Conservation (phyloP, 495 filamentous ascomycete genomes). For the Aspergillus sclerotiicarbonarius region DNA sequence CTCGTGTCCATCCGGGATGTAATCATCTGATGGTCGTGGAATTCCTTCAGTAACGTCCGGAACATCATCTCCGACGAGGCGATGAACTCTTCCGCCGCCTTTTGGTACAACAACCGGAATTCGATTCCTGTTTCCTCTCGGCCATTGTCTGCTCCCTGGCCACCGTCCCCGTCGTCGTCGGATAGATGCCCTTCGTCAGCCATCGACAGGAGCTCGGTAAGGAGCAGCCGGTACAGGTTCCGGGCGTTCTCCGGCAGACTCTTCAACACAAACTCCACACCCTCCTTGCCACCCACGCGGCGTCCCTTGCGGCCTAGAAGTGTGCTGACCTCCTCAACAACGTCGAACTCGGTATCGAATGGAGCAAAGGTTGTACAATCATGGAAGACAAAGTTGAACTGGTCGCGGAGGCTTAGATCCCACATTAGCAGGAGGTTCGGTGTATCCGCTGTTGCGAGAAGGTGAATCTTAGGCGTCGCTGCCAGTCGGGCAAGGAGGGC, state of each 20-base stretch:
- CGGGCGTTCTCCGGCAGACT: constrained; percentile 90
- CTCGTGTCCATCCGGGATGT: constrained; percentile 78
- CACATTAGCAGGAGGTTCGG: constrained; percentile 85
- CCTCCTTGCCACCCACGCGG: constrained; percentile 82
- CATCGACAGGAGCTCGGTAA: constrained; percentile 77
- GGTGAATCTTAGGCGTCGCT: constrained; percentile 66
- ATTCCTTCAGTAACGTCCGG: constrained; percentile 90
- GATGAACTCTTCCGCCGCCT: constrained; percentile 93
- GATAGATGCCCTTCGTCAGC: constrained; percentile 49
- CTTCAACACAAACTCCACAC: constrained; percentile 85
- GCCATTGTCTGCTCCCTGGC: constrained; percentile 22
- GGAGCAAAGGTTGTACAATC: constrained; percentile 87
- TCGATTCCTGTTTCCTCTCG: constrained; percentile 64
- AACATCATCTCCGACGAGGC: constrained; percentile 96
- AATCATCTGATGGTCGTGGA: constrained; percentile 97
- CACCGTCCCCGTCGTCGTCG: constrained; percentile 44
- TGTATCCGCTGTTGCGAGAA: constrained; percentile 81
- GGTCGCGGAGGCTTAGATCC: constrained; percentile 75
- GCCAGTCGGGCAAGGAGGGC: constrained; percentile 72
- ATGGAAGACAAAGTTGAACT: constrained; percentile 86
- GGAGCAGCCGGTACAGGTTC: constrained; percentile 76
- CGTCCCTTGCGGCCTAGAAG: constrained; percentile 82
- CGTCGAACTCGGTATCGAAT: constrained; percentile 67
- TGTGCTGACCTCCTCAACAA: constrained; percentile 83
- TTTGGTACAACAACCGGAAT: constrained; percentile 88